Evolutionary conservation across 2,329 filamentous ascomycete genomes (phyloP), one percentile per base, ranked within the genome.

Genomic region (Cladosporium sp.): DNA sequence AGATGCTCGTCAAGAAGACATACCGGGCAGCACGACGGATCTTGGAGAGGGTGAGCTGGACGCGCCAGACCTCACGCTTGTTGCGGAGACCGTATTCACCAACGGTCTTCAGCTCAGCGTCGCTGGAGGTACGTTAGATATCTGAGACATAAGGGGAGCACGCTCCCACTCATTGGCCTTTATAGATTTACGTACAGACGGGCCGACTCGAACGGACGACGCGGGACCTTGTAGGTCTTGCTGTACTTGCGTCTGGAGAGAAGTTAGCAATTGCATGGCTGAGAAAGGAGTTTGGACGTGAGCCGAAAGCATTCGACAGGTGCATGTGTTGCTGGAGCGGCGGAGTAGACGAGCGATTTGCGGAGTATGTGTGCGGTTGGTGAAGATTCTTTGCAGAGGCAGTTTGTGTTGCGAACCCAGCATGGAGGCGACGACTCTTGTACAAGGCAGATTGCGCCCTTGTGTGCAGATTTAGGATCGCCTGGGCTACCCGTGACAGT

Each of bases 11-110:
- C 16, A 12, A 8, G 7, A 43, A 22, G 15, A 67, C 84, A 69
- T 88, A 96, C 92, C 93, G 93, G 75, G 93, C 93, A 86, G 93
- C 93, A 95, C 93, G 93, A 91, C 93, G 93, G 71, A 98, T 98
- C 86, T 97, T 97, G 81, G 93, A 97, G 72, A 98, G 86, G 71
- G 92, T 96, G 77, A 98, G 86, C 84, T 89, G 86, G 78, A 98
- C 93, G 78, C 93, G 90, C 93, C 93, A 98, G 73, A 98, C 93
- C 84, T 98, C 93, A 83, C 93, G 92, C 90, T 98, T 98, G 84
- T 98, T 98, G 79, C 91, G 88, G 70, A 98, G 89, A 79, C 93
- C 93, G 83, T 94, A 98, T 82, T 98, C 93, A 79, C 93, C 93
- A 71, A 98, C 92, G 78, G 93, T 86, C 88, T 98, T 98, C 78